phyloP scores from a whole-genome alignment of 495 filamentous ascomycete genomes.

The Penicillium psychrofluorescens region DNA sequence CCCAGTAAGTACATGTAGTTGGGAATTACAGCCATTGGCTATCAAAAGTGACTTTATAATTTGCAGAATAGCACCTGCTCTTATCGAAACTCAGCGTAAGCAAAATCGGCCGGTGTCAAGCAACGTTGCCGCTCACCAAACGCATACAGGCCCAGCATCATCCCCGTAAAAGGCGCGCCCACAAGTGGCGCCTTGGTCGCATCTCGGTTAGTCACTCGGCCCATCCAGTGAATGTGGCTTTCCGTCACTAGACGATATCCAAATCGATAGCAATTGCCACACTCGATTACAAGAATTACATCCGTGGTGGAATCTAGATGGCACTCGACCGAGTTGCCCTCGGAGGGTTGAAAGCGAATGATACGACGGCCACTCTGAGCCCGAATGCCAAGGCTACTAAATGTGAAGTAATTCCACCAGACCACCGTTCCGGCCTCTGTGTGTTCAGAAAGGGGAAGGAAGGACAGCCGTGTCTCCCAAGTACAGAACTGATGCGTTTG shows the following conservation, averaged over 20 bases:
- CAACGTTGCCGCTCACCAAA: conserved; percentile 34
- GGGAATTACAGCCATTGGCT: no score
- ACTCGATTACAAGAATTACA: conserved; percentile 18
- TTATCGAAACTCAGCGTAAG: conserved; percentile 20
- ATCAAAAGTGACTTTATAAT: no score
- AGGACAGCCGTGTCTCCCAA: conserved; percentile 29
- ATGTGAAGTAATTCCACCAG: conserved; percentile 36
- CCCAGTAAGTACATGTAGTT: no score
- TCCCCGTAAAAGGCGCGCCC: conserved; percentile 31
- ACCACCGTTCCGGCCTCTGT: conserved; percentile 34
- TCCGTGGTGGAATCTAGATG: conserved; percentile 3
- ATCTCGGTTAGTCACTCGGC: conserved; percentile 14
- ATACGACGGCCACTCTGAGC: conserved; percentile 8
- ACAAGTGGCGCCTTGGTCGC: conserved; percentile 25
- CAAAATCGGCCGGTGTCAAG: conserved; percentile 34
- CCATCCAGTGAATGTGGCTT: conserved; percentile 17
- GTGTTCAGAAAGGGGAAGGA: conserved; percentile 16
- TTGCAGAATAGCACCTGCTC: no score
- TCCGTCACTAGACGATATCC: conserved; percentile 15
- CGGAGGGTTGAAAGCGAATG: conserved; percentile 16
- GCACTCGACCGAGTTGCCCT: conserved; percentile 7
- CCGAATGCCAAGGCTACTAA: conserved; percentile 29
- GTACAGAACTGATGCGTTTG: conserved; percentile 26
- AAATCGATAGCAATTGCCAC: conserved; percentile 21
- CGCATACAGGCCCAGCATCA: conserved; percentile 40